A percentile compares a stretch with the other conserved stretches of the same genome.
Evolutionary conservation across 2,329 filamentous ascomycete species (phyloP).

Genomic region (Acephala macrosclerotiorum): DNA sequence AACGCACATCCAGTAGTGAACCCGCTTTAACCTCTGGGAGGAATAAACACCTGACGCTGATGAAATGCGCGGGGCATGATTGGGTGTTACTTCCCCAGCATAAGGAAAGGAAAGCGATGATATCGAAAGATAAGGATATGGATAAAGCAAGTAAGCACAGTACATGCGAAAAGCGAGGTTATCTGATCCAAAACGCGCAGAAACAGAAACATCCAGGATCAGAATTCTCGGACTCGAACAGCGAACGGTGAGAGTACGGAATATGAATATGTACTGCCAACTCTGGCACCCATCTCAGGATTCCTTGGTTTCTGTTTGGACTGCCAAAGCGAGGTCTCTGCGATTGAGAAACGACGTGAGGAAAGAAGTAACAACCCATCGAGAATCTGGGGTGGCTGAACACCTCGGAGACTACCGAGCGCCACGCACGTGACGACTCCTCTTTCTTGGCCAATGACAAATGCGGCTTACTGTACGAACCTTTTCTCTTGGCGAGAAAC

Average conservation of each 20-base stretch:
- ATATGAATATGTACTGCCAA: not conserved
- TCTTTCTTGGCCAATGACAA: too few species aligned
- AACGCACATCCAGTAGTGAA: not conserved
- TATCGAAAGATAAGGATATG: not conserved
- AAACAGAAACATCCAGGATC: not conserved
- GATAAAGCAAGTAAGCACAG: not conserved
- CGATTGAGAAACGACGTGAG: too few species aligned
- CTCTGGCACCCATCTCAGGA: not conserved
- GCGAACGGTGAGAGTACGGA: not conserved
- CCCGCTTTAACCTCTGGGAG: not conserved
- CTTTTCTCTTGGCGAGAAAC: not conserved
- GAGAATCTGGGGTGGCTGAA: too few species aligned
- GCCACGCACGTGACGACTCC: too few species aligned
- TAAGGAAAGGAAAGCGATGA: not conserved
- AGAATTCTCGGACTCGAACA: not conserved
- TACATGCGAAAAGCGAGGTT: not conserved
- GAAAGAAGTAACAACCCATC: too few species aligned
- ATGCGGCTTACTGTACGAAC: too few species aligned
- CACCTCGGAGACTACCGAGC: too few species aligned
- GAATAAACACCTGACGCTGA: not conserved
- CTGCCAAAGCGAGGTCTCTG: too few species aligned
- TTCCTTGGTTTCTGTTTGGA: not conserved
- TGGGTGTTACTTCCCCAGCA: not conserved
- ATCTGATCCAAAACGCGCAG: not conserved
- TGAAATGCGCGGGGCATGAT: not conserved